Evolutionary conservation across 306 rosid species (phyloP).

Genomic region (Medicago arabica): DNA sequence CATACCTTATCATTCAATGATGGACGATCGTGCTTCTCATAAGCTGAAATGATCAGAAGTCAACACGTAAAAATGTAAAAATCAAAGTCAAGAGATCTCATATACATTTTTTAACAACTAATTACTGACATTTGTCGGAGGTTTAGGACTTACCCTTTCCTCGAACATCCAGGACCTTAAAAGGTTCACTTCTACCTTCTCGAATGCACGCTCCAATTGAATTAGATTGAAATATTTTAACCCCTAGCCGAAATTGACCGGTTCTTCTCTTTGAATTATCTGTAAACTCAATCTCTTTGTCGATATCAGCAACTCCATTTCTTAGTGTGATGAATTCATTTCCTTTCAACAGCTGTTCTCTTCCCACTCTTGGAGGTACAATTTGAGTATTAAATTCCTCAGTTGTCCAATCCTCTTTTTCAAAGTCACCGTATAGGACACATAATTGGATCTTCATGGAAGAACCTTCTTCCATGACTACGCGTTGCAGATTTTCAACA

Average conservation of each 20-base stretch:
- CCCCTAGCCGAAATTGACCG: constrained; percentile 55
- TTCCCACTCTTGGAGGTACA: constrained; percentile 44
- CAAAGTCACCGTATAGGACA: constrained; percentile 54
- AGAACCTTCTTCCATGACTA: constrained; percentile 36
- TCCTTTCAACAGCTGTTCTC: constrained; percentile 50
- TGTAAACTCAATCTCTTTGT: constrained; percentile 27
- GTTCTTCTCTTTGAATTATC: constrained; percentile 51
- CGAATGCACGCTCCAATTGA: constrained; percentile 32
- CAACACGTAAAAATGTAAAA: not conserved
- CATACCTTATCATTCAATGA: constrained; percentile 53
- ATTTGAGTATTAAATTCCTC: constrained; percentile 43
- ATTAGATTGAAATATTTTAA: constrained; percentile 1
- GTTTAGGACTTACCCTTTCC: constrained; percentile 54
- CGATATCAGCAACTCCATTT: constrained; percentile 43
- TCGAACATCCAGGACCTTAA: constrained; percentile 56
- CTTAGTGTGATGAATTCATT: constrained; percentile 9
- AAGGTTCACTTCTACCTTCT: constrained; percentile 62
- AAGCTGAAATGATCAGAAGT: constrained; percentile 45
- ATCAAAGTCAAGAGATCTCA: not conserved
- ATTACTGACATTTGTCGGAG: not conserved
- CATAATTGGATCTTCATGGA: constrained; percentile 43
- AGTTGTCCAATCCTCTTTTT: constrained; percentile 54
- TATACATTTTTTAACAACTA: not conserved
- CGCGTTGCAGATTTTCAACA: not conserved
- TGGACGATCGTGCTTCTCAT: constrained; percentile 52